These are phyloP conservation scores for Lactifluus volemus DNA, from an alignment of 768 basidiomycete genomes.

Conservation along the genomic window DNA sequence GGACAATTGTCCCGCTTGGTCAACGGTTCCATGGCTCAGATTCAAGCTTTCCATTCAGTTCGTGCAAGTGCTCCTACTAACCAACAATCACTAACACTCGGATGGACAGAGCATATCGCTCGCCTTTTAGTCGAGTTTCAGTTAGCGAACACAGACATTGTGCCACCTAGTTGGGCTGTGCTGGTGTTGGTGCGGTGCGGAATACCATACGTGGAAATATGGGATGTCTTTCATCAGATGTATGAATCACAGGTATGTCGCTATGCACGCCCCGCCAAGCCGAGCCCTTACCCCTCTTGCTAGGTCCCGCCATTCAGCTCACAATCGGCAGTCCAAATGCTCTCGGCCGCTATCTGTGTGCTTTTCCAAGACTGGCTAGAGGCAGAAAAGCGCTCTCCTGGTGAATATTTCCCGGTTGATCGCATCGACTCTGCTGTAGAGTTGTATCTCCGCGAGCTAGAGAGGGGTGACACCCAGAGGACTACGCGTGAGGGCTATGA, in stretches of 20 bases:
- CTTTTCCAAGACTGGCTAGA: constrained; percentile 76
- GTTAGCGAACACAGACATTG: constrained; percentile 45
- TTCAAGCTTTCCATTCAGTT: constrained; percentile 81
- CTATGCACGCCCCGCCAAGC: background rate
- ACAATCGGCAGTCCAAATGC: constrained; percentile 67
- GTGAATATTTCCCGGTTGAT: constrained; percentile 72
- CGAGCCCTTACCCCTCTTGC: background rate
- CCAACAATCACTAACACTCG: background rate
- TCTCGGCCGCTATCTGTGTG: constrained; percentile 75
- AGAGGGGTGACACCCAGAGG: constrained; percentile 44
- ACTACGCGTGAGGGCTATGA: constrained; percentile 55
- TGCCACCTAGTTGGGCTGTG: constrained; percentile 77
- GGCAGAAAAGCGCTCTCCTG: constrained; percentile 64
- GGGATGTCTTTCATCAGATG: constrained; percentile 80
- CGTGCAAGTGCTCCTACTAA: constrained; percentile 27
- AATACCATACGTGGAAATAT: constrained; percentile 73
- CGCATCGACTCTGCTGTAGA: constrained; percentile 66
- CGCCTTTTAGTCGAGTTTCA: constrained; percentile 69
- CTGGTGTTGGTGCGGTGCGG: constrained; percentile 72
- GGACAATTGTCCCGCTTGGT: constrained; percentile 61
- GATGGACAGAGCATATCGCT: constrained; percentile 57
- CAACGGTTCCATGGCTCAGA: constrained; percentile 88
- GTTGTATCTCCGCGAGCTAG: constrained; percentile 65
- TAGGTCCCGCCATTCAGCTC: constrained; percentile 81
- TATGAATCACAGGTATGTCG: constrained; percentile 49